These are phyloP conservation scores for Erythrophleum ivorense DNA, from an alignment of 331 rosid species.

Conservation along the genomic window DNA sequence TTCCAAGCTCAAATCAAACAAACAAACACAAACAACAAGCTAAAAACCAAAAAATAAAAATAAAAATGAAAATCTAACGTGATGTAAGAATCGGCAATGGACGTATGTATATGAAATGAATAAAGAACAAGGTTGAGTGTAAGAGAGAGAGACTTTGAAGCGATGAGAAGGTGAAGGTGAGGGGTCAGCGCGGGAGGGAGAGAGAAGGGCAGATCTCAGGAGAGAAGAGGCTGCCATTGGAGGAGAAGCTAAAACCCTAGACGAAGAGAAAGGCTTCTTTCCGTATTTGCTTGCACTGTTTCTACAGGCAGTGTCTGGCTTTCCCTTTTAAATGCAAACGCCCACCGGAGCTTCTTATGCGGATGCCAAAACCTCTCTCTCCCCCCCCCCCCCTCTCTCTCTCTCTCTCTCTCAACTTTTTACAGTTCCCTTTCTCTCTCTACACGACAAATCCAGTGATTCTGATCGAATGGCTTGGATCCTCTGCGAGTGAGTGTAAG, in stretches of 20 bases:
- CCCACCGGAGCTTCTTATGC: slow-evolving; percentile 65
- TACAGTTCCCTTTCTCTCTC: neutral
- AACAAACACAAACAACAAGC: neutral
- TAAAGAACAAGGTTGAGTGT: neutral
- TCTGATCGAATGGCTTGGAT: neutral
- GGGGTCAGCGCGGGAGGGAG: slow-evolving; percentile 53
- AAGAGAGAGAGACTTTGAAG: slow-evolving; percentile 49
- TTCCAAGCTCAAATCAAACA: slow-evolving; percentile 6
- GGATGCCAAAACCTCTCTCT: neutral
- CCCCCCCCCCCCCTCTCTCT: slow-evolving; percentile 18
- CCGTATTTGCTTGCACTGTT: neutral
- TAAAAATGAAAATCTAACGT: neutral
- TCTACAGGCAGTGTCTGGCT: neutral
- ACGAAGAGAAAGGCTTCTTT: neutral
- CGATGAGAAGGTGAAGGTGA: slow-evolving; percentile 46
- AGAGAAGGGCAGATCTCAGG: slow-evolving; percentile 65
- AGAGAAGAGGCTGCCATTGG: slow-evolving; percentile 76
- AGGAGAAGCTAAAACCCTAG: slow-evolving; percentile 45
- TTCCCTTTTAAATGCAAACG: slow-evolving; percentile 28
- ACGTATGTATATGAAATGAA: neutral
- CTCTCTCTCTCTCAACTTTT: neutral
- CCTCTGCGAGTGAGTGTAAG: slow-evolving; percentile 12
- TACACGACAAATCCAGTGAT: neutral
- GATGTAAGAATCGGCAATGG: neutral
- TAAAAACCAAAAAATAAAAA: neutral